Evolutionary conservation across 768 basidiomycete genomes (phyloP).

Genomic region (Tylopilus subfusipes): DNA sequence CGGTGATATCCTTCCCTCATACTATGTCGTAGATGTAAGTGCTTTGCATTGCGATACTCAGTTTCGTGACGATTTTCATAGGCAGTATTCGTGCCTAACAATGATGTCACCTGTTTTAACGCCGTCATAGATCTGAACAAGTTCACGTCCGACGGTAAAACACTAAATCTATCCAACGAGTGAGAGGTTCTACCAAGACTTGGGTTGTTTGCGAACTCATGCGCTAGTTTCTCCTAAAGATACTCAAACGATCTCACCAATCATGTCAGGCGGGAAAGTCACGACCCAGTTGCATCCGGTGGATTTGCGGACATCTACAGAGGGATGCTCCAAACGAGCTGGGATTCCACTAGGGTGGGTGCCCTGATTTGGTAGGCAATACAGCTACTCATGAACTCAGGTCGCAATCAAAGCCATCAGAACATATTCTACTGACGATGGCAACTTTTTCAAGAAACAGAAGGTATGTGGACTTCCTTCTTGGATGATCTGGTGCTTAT

Average conservation of each 20-base stretch:
- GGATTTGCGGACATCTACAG: slow-evolving; percentile 18
- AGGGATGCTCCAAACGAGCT: slow-evolving; percentile 8
- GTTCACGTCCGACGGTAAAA: not conserved
- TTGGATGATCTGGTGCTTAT: not conserved
- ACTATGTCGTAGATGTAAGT: slow-evolving; percentile 8
- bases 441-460: slow-evolving; percentile 10
- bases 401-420: slow-evolving; percentile 18
- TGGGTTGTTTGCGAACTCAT: not conserved
- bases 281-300: slow-evolving; percentile 13
- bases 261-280: slow-evolving; percentile 6
- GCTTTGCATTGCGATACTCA: too few relatives aligned
- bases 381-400: not conserved
- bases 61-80: not conserved
- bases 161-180: not conserved
- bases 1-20: slow-evolving; percentile 2
- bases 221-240: not conserved
- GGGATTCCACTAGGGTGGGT: slow-evolving; percentile 2
- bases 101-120: not conserved
- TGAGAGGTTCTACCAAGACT: not conserved
- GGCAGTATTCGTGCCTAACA: not conserved
- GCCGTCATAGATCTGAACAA: not conserved
- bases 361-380: too few relatives aligned
- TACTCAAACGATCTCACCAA: slow-evolving; percentile 7
- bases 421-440: slow-evolving; percentile 12
- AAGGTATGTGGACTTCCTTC: not conserved